Evolutionary conservation across 1,139 yeast genomes (phyloP), one percentile per base, ranked within the genome.

Genomic region (Meyerozyma guilliermondii): DNA sequence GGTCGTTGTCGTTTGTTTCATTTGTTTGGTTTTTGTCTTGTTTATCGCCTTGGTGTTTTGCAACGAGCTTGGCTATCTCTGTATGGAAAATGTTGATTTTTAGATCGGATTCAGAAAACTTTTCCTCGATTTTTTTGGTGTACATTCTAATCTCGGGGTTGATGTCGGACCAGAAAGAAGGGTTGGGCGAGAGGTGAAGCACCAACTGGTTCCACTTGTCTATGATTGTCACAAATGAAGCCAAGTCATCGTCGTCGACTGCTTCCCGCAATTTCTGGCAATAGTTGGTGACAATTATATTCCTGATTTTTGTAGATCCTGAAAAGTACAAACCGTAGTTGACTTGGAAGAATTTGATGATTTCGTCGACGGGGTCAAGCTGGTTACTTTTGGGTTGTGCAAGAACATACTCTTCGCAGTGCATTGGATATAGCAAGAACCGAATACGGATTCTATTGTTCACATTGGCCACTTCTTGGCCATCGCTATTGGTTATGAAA

Each of bases 291-390:
- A 60, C 59, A 8, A 74, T 62, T 4, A 59, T 59, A 26, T 59
- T 59, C 51, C 58, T 77, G 51, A 61, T 71, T 53, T 43, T 57
- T 42, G 39, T 56, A 17, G 62, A 74, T 57, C 58, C 79, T 51
- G 56, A 65, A 46, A 72, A 71, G 50, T 66, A 72, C 14, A 72
- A 54, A 3, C 71, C 61, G 43, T 57, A 68, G 47, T 72, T 76
- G 22, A 71, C 65, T 59, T 69, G 72, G 44, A 71, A 65, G 7
- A 71, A 50, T 48, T 66, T 77, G 18, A 84, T 86, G 39, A 88
- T 74, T 55, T 89, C 96, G 39, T 71, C 74, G 49, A 85, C 66
- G 4, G 96, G 92, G 53, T 86, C 82, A 46, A 83, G 68, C 48
- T 80, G 86, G 42, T 77, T 76, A 40, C 70, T 65, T 47, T 75